Evolutionary conservation across 2,329 filamentous ascomycete species (phyloP).

Genomic region (Nothomitra cinnamomea): DNA sequence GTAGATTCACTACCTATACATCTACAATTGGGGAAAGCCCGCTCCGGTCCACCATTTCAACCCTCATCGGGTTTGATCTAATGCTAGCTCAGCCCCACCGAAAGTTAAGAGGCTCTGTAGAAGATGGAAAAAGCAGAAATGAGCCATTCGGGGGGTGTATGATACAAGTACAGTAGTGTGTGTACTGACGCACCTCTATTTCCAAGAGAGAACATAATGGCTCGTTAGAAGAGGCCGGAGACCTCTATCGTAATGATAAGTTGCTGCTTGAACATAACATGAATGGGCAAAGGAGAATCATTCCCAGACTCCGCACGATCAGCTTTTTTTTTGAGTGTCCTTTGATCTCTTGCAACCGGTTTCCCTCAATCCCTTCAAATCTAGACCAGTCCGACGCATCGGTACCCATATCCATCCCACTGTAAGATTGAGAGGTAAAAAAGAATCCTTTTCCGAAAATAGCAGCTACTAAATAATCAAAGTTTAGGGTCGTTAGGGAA

Average conservation of each 20-base stretch:
- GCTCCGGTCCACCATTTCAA: too few species aligned
- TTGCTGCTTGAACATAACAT: not conserved
- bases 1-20: too few species aligned
- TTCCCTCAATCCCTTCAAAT: not conserved
- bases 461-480: not conserved
- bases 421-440: not conserved
- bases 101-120: not conserved
- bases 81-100: not conserved
- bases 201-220: not conserved
- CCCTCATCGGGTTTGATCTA: too few species aligned
- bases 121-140: not conserved
- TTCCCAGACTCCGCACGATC: not conserved
- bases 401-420: not conserved
- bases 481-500: too few species aligned
- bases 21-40: too few species aligned
- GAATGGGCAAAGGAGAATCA: not conserved
- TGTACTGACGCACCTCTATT: conserved; percentile 2
- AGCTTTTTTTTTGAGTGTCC: not conserved
- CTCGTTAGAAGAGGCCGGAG: not conserved
- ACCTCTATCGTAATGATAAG: not conserved
- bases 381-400: not conserved
- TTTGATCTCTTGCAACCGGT: not conserved
- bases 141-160: not conserved
- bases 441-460: not conserved
- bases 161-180: conserved; percentile 2